Base-by-base conservation (phyloP, 176 grass and related monocot species). In the Oryza longistaminata region DNA sequence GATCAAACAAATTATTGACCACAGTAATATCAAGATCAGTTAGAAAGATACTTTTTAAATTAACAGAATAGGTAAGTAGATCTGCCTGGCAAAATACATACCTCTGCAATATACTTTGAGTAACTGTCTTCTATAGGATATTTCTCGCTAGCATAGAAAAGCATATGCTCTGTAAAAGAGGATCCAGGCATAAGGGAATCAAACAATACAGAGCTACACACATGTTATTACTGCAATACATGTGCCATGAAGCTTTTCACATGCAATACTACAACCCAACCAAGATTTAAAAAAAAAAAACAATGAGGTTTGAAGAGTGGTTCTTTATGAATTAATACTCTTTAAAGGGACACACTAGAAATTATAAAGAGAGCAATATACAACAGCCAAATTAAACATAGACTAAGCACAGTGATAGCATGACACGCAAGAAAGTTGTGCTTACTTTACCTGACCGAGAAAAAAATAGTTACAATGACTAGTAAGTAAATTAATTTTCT, bases 131-230 rank as follows among this genome's bases (percentile, higher is more conserved):
- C 96, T 46, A 86, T 31, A 6, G 96, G 96, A 89, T 98, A 98
- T 84, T 98, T 98, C 86, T 98, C 90, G 8, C 96, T 98, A 15
- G 96, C 93, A 72, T 94, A 98, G 86, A 98, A 98, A 42, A 98
- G 85, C 96, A 98, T 98, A 85, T 98, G 96, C 78, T 98, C 96
- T 94, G 83, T 42, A 88, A 81, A 76, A 96, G 37, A 65, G 62
- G 17, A 76, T 87, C 13, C 15, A 58, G 16, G 74, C 35, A 80
- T 70, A 52, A 64, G 50, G 5, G 31, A 84, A 55, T 3, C 40
- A 65, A 67, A 50, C 33, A 78, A 77, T 73, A 48, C 67, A 80
- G 61, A 87, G 58, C 42, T 44, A 35, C 60, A 29, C 29, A 80
- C 52, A 75, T 34, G 50, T 9, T 74, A 79, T 58, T 68, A 84